Conservation (phyloP, 805 yeast species). For the Sporopachydermia lactativora region DNA sequence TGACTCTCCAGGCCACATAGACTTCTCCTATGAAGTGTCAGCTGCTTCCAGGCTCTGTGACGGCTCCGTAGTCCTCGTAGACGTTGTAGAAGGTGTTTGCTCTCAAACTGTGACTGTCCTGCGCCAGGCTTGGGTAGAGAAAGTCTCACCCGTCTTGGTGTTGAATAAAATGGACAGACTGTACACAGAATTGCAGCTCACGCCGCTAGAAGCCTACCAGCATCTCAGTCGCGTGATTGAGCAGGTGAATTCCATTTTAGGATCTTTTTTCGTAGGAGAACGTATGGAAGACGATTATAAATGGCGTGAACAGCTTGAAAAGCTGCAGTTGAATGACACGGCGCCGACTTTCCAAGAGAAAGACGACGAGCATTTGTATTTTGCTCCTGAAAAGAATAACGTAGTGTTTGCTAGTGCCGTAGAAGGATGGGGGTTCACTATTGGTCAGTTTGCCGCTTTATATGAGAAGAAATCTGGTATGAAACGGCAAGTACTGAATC, state of each 20-base stretch:
- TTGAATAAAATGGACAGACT: conserved; percentile 85
- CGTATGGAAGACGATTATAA: conserved; percentile 76
- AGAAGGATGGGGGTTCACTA: conserved; percentile 97
- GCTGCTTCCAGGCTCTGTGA: conserved; percentile 94
- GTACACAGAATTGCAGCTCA: conserved; percentile 63
- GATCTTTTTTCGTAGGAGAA: conserved; percentile 86
- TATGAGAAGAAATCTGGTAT: conserved; percentile 79
- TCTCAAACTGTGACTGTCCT: conserved; percentile 93
- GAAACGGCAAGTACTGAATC: conserved; percentile 60
- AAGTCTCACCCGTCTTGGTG: conserved; percentile 75
- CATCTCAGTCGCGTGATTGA: conserved; percentile 73
- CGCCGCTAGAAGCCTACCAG: conserved; percentile 73
- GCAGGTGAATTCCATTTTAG: conserved; percentile 90
- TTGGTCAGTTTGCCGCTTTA: conserved; percentile 77
- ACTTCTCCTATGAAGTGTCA: conserved; percentile 90
- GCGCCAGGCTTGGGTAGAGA: conserved; percentile 92
- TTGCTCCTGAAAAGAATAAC: conserved; percentile 76
- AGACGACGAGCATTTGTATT: conserved; percentile 72
- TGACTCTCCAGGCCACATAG: conserved; percentile 99
- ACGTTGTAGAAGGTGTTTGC: conserved; percentile 96
- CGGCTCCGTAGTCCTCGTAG: conserved; percentile 91
- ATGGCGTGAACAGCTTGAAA: conserved; percentile 47
- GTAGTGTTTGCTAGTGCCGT: conserved; percentile 84
- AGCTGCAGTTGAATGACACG: conserved; percentile 5
- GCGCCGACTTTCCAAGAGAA: conserved; percentile 40